Evolutionary conservation across 202 grass and related monocot species (phyloP), one percentile per base, ranked within the genome.

Genomic region (Panicum hallii): DNA sequence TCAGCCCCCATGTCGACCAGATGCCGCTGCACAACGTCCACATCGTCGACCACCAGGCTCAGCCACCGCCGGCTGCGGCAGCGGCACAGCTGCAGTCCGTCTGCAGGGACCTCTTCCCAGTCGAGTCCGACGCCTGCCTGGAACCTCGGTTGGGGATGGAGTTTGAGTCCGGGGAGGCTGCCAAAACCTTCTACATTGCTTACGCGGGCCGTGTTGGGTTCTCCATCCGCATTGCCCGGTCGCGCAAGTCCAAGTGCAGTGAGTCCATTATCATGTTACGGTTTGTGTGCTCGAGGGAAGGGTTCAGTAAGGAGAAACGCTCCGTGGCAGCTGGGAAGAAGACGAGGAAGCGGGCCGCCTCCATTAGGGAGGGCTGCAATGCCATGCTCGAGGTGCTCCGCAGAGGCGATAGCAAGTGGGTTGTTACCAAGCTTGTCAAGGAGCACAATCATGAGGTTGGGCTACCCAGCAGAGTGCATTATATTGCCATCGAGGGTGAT

Each of bases 361-460:
- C 97, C 76, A 93, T 98, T 14, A 85, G 97, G 72, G 97, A 99
- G 75, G 97, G 97, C 12, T 99, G 97, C 86, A 90, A 91, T 42
- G 97, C 97, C 32, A 99, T 99, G 97, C 93, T 99, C 7, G 97
- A 99, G 90, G 97, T 99, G 40, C 92, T 92, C 57, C 88, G 93
- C 42, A 91, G 91, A 78, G 83, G 90, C 0, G 87, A 93, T 60
- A 91, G 80, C 75, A 99, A 90, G 88, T 99, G 97, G 97, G 83
- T 96, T 15, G 90, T 86, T 70, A 99, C 97, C 30, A 99, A 99
- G 79, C 91, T 99, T 71, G 88, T 96, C 65, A 99, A 95, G 86
- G 97, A 99, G 82, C 97, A 99, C 83, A 96, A 83, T 73, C 97
- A 99, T 36, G 93, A 96, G 41, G 90, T 99, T 41, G 97, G 91